Conservation (phyloP, 2,329 filamentous ascomycete genomes). For the Scolecobasidium constrictum region DNA sequence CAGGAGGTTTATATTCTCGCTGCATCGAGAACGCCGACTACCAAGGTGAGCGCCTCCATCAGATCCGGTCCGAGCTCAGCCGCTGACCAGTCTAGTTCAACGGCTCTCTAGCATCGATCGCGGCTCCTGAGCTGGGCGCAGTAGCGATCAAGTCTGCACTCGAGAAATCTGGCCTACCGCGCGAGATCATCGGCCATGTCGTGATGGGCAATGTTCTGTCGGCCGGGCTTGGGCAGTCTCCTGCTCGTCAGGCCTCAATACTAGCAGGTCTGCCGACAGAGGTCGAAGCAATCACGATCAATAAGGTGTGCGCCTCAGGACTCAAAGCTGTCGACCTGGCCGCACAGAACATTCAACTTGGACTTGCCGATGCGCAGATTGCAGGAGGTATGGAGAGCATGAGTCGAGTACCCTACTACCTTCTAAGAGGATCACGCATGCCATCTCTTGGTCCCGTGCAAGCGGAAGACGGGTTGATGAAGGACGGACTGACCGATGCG, state of each 20-base stretch:
- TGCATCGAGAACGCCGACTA: constrained; percentile 79
- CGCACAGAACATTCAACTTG: constrained; percentile 89
- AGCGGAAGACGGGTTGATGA: constrained; percentile 84
- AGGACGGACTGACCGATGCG: constrained; percentile 91
- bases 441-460: constrained; percentile 80
- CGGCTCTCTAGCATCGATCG: constrained; percentile 71
- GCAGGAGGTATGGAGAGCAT: constrained; percentile 99
- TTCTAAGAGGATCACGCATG: constrained; percentile 68
- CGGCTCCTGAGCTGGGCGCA: constrained; percentile 81
- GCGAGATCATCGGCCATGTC: constrained; percentile 77
- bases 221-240: constrained; percentile 74
- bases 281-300: constrained; percentile 84
- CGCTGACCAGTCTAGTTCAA: constrained; percentile 58
- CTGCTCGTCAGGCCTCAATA: constrained; percentile 80
- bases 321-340: constrained; percentile 86
- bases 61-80: not conserved
- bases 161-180: constrained; percentile 72
- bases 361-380: constrained; percentile 75
- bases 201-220: constrained; percentile 97
- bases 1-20: constrained; percentile 87
- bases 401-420: constrained; percentile 85
- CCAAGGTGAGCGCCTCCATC: constrained; percentile 49
- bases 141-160: constrained; percentile 86
- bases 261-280: constrained; percentile 75
- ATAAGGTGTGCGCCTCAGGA: constrained; percentile 96